Percentiles rank a stretch among this genome's conserved stretches.
phyloP scores from a whole-genome alignment of 1,284 basidiomycete genomes.

The Ganoderma lucidum region DNA sequence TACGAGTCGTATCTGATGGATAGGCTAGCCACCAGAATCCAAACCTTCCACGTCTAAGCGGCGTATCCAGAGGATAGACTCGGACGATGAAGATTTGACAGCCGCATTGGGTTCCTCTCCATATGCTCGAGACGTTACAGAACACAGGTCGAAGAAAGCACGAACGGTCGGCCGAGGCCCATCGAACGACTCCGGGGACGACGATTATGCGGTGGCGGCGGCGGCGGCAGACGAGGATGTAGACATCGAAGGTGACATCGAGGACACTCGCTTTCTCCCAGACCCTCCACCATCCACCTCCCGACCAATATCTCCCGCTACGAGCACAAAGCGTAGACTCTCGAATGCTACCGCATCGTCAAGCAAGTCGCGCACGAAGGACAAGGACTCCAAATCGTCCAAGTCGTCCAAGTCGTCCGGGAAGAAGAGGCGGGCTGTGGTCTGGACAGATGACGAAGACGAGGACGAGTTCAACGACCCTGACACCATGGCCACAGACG shows the following conservation, averaged over 20 bases:
- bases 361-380: slow-evolving; percentile 23
- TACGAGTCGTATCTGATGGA: background rate
- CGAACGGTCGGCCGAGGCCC: slow-evolving; percentile 18
- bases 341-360: slow-evolving; percentile 19
- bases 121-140: slow-evolving; percentile 16
- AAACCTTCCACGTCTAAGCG: slow-evolving; percentile 31
- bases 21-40: slow-evolving; percentile 25
- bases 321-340: slow-evolving; percentile 13
- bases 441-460: slow-evolving; percentile 38
- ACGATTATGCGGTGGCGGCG: slow-evolving; percentile 30
- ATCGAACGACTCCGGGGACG: slow-evolving; percentile 22
- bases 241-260: slow-evolving; percentile 36
- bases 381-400: slow-evolving; percentile 19
- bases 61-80: slow-evolving; percentile 33
- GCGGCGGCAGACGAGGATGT: slow-evolving; percentile 37
- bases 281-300: slow-evolving; percentile 21
- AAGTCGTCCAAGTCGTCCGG: slow-evolving; percentile 28
- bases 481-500: slow-evolving; percentile 27
- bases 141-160: slow-evolving; percentile 29
- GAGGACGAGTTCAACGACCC: slow-evolving; percentile 28
- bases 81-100: slow-evolving; percentile 30
- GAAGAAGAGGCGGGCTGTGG: slow-evolving; percentile 31
- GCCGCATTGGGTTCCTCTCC: slow-evolving; percentile 13
- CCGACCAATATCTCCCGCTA: slow-evolving; percentile 27
- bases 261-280: slow-evolving; percentile 34